Evolutionary conservation across 768 basidiomycete species (phyloP), one percentile per base, ranked within the genome.

Genomic region (Guyanaporus albipodus): DNA sequence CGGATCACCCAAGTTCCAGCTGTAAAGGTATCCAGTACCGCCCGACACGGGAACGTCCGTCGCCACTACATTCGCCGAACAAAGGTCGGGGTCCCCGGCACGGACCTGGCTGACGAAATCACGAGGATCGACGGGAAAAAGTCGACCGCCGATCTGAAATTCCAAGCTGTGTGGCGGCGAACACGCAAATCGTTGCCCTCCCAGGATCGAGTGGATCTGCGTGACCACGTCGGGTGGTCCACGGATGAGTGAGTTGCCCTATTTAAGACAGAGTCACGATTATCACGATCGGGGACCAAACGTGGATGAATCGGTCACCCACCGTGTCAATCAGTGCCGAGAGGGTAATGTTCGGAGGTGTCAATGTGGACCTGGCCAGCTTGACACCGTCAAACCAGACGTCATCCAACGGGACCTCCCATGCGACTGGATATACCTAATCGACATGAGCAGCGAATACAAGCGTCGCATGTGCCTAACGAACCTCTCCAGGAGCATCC

Each of bases 221-320:
- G 67, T 48, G 11, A 90, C 67, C 8, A 87, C 73, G 50, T 90
- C 87, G 5, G 73, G 61, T 0, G 86, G 87, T 8, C 86, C 87
- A 19, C 87, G 84, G 43, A 91, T 72, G 34, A 87, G 74, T 8
- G 86, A 87, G 66, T 82, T 88, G 0, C 88, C 87, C 85, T 87
- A 46, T 29, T 39, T 32, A 28, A 29, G 23, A 38, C 6, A 41
- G 17, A 12, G 23, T 24, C 10, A 18, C 31, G 34, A 48, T 44
- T 2, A 15, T n/a, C 15, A 31, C 27, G 24, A 39, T 38, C 18
- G 36, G 35, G 12, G 10, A 38, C 35, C 15, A 31, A 32, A 24
- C 38, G 37, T 4, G 28, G 33, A 26, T 11, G 29, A n/a, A n/a
- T n/a, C n/a, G n/a, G n/a, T n/a, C n/a, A 52, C 47, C 29, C 42